These are phyloP conservation scores for Juglanconis juglandina DNA, from an alignment of 2,329 filamentous ascomycete species.

Conservation along the genomic window DNA sequence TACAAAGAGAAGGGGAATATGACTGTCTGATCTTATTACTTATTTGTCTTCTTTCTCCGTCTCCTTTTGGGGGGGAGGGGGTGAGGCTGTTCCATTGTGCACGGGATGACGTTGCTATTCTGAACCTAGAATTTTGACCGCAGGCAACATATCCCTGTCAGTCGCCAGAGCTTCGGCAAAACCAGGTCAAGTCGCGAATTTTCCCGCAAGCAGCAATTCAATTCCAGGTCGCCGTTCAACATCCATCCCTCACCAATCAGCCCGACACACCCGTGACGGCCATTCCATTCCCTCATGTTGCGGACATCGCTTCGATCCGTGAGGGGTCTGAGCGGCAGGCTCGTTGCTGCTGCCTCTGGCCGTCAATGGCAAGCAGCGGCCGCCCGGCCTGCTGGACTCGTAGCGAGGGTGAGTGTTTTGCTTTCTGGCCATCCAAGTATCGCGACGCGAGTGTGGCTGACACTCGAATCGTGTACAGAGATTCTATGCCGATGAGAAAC, in stretches of 20 bases:
- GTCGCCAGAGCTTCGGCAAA: conserved; percentile 18
- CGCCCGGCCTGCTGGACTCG: conserved; percentile 34
- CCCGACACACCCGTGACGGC: conserved; percentile 28
- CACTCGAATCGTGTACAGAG: conserved; percentile 39
- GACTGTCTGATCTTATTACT: too few relatives aligned
- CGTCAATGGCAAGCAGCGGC: conserved; percentile 56
- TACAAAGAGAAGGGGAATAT: too few relatives aligned
- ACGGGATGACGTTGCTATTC: conserved; percentile 6
- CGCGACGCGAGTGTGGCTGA: conserved; percentile 16
- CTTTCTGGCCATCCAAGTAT: conserved; percentile 21
- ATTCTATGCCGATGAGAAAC: conserved; percentile 52
- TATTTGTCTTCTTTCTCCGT: background rate
- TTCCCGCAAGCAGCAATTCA: conserved; percentile 16
- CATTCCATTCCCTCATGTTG: conserved; percentile 60
- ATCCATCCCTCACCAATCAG: conserved; percentile 6
- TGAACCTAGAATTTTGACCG: conserved; percentile 1
- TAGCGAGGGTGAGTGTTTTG: conserved; percentile 34
- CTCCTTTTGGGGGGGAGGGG: background rate
- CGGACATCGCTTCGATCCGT: conserved; percentile 65
- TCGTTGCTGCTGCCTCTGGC: conserved; percentile 48
- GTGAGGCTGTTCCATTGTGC: background rate
- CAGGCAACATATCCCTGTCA: conserved; percentile 12
- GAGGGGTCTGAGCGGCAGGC: conserved; percentile 55
- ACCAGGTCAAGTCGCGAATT: conserved; percentile 18
- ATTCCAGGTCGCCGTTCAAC: conserved; percentile 2